Evolutionary conservation across 2,329 filamentous ascomycete species (phyloP), one percentile per base, ranked within the genome.

Genomic region (Ceratocystis huliohia): DNA sequence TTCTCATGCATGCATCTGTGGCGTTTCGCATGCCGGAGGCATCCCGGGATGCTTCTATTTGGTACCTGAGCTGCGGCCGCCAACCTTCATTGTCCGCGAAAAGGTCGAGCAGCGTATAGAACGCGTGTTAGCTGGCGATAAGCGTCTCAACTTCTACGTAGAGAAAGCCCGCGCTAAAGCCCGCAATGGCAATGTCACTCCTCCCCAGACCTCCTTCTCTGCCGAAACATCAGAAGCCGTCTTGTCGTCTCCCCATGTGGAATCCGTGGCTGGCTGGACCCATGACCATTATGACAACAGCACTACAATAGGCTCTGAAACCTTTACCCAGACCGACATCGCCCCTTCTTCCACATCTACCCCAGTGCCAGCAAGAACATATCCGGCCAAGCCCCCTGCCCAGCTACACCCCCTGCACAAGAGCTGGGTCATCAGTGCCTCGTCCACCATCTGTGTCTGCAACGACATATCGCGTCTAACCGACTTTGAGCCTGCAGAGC

Each of bases 381-480:
- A 13, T 10, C 25, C n/a, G 17, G 25, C 56, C 41, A 46, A 45
- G 17, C 13, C 10, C 37, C 1, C 22, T 15, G 25, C 22, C 13
- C 20, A 25, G 17, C 15, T 28, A 30, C 66, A 67, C 46, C 45
- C 66, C 3, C 63, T 68, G 28, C 45, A 65, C 10, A 68, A 68
- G 48, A 68, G 66, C 59, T 68, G 66, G 66, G 63, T 68, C 28
- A 61, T 68, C n/a, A 68, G 66, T 41, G 63, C 65, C 28, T 63
- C 64, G 48, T 65, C 63, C 10, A 63, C 33, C 41, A 61, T 68
- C 15, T 68, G 66, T 37, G 41, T 68, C 13, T 65, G 66, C 61
- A 68, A 68, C 41, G 46, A 68, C 59, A 59, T 33, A 28, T 53
- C 59, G n/a, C 56, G 63, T 37, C 57, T 68, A 1, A 41, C 25